These are phyloP conservation scores for Aspergillus bertholletiae DNA, from an alignment of 495 filamentous ascomycete species.

Conservation along the genomic window DNA sequence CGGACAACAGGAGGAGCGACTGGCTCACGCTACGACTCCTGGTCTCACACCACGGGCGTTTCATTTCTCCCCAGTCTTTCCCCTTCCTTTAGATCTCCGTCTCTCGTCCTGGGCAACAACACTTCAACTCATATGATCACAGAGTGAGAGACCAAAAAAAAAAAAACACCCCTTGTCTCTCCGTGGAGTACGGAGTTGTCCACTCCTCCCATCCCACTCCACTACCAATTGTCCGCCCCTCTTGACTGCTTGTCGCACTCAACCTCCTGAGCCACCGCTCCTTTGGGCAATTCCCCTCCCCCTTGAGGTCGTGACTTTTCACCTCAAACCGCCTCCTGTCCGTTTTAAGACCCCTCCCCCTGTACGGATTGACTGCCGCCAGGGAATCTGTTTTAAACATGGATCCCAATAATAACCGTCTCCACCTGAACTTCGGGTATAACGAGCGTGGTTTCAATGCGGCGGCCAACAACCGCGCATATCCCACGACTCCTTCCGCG, in stretches of 20 bases:
- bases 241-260: constrained; percentile 4
- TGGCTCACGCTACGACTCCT: background rate
- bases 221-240: background rate
- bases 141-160: background rate
- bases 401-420: constrained; percentile 55
- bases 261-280: constrained; percentile 37
- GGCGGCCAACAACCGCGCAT: constrained; percentile 69
- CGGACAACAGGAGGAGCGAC: background rate
- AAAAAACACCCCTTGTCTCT: background rate
- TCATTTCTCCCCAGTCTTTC: background rate
- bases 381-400: constrained; percentile 28
- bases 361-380: constrained; percentile 10
- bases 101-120: background rate
- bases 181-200: constrained; percentile 1
- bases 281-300: constrained; percentile 17
- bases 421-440: constrained; percentile 68
- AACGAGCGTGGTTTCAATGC: constrained; percentile 58
- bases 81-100: background rate
- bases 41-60: background rate
- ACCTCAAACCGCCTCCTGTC: constrained; percentile 21
- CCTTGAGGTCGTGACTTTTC: constrained; percentile 2
- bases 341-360: constrained; percentile 13
- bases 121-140: too few species aligned
- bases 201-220: background rate
- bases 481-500: constrained; percentile 94